Conservation (phyloP, 352 stramenopile genomes). For the Pythium angustatum region DNA sequence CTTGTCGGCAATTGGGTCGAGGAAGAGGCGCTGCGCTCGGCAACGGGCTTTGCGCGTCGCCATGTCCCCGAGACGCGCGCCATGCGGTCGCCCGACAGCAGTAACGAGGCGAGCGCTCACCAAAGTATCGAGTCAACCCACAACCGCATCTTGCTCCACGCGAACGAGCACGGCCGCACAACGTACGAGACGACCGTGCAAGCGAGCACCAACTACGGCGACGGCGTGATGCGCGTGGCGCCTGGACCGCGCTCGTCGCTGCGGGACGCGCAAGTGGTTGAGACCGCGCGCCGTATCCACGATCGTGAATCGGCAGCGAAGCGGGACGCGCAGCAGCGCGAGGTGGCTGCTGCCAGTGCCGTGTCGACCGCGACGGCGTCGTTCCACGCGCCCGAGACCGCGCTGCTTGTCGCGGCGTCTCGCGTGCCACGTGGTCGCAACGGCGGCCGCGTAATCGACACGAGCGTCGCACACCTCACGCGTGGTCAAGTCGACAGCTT, state of each 20-base stretch:
- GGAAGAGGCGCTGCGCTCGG: conserved; percentile 62
- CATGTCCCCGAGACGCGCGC: conserved; percentile 39
- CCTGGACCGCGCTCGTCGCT: conserved; percentile 45
- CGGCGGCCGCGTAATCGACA: conserved; percentile 49
- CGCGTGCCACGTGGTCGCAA: conserved; percentile 61
- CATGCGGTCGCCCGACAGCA: conserved; percentile 35
- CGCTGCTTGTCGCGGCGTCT: conserved; percentile 10
- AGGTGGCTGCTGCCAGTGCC: conserved; percentile 2
- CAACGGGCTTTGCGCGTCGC: conserved; percentile 62
- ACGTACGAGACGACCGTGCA: conserved; percentile 66
- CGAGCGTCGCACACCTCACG: conserved; percentile 56
- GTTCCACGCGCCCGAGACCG: conserved; percentile 17
- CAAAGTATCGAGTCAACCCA: conserved; percentile 46
- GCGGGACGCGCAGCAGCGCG: conserved; percentile 30
- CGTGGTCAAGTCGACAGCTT: conserved; percentile 71
- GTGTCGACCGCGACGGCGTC: conserved; percentile 16
- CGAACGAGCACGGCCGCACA: conserved; percentile 23
- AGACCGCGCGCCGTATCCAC: conserved; percentile 42
- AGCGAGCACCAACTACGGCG: conserved; percentile 48
- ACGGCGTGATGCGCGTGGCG: conserved; percentile 33
- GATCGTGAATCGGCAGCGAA: conserved; percentile 37
- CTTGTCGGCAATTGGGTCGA: conserved; percentile 87
- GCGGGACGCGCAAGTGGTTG: conserved; percentile 44
- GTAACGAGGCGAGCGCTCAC: background rate
- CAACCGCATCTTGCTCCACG: conserved; percentile 53